Evolutionary conservation across 192 early-diverging fungal species (phyloP).

Genomic region (Coemansia sp.): DNA sequence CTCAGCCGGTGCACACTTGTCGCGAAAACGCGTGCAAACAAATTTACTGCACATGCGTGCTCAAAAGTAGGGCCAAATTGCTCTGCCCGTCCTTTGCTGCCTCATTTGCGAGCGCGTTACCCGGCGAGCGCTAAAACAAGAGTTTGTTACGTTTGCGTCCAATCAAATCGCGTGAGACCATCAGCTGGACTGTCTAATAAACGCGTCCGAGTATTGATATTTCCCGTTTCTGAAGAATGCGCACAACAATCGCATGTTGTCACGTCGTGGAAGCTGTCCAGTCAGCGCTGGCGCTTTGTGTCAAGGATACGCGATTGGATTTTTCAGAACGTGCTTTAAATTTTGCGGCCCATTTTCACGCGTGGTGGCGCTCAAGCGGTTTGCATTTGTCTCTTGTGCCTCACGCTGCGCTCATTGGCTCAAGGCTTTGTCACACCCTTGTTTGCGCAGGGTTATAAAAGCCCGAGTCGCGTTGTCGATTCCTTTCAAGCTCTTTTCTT

Average conservation of each 20-base stretch:
- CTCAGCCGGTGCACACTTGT: neutral
- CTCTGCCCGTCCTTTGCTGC: neutral
- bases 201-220: neutral
- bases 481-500: neutral
- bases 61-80: neutral
- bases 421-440: neutral
- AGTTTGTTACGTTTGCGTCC: neutral
- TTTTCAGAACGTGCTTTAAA: neutral
- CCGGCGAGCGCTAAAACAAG: neutral
- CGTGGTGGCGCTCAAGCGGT: neutral
- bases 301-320: slow-evolving; percentile 10
- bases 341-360: neutral
- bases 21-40: slow-evolving; percentile 9
- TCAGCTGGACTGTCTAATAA: neutral
- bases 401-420: slow-evolving; percentile 6
- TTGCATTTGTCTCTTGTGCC: neutral
- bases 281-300: slow-evolving; percentile 2
- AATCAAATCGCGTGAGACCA: neutral
- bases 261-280: neutral
- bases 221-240: neutral
- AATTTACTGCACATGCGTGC: neutral
- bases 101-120: neutral
- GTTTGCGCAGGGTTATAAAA: neutral
- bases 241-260: neutral
- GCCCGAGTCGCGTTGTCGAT: neutral